Conservation (phyloP, 371 early-diverging fungal genomes). For the Nematocida parisii region DNA sequence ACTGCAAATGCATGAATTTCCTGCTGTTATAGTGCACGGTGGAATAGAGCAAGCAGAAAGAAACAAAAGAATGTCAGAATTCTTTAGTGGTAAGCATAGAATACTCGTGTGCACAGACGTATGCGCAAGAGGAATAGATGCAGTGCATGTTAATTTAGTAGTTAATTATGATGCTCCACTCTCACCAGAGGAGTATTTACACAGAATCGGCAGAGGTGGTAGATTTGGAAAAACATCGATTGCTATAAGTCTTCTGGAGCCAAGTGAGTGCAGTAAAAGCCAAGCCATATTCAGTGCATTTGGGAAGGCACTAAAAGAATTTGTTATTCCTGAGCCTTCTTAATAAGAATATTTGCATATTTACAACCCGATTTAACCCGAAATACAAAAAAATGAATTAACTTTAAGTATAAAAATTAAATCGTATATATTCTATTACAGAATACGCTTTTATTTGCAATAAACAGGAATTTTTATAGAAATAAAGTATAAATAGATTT, state of each 20-base stretch:
- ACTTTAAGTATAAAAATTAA: too few relatives aligned
- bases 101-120: conserved; percentile 74
- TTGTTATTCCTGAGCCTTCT: neutral
- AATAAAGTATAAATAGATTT: too few relatives aligned
- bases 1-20: conserved; percentile 81
- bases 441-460: too few relatives aligned
- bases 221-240: conserved; percentile 92
- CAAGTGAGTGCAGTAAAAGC: conserved; percentile 74
- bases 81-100: conserved; percentile 78
- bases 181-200: conserved; percentile 93
- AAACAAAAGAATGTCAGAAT: conserved; percentile 81
- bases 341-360: too few relatives aligned
- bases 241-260: conserved; percentile 85
- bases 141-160: conserved; percentile 94
- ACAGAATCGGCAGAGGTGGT: conserved; percentile 98
- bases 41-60: conserved; percentile 73
- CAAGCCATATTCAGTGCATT: conserved; percentile 12
- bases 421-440: too few relatives aligned
- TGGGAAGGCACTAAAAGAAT: conserved; percentile 22
- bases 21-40: conserved; percentile 75
- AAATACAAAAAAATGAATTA: too few relatives aligned
- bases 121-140: conserved; percentile 95
- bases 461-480: too few relatives aligned
- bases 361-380: too few relatives aligned
- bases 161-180: conserved; percentile 99